A percentile compares a stretch with the other conserved stretches of the same genome.
Evolutionary conservation across 306 rosid species (phyloP).

Genomic region (Adenanthera pavonina): DNA sequence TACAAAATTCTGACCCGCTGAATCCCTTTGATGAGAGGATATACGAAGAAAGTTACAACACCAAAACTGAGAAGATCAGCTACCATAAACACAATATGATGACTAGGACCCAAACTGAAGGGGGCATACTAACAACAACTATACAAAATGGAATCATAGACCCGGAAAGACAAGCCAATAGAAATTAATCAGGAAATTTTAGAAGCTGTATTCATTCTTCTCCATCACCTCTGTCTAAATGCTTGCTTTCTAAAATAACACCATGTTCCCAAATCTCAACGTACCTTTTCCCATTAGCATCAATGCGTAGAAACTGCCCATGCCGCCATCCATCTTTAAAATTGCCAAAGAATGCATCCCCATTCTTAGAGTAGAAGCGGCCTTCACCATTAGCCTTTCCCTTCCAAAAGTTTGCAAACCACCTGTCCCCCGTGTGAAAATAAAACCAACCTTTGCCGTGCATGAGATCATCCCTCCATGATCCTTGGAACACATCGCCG

Average conservation of each 20-base stretch:
- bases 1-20: not conserved
- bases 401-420: slow-evolving; percentile 98
- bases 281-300: slow-evolving; percentile 76
- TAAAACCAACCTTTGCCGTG: slow-evolving; percentile 99
- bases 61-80: not conserved
- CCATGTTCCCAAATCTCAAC: slow-evolving; percentile 79
- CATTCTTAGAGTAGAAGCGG: slow-evolving; percentile 84
- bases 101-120: not conserved
- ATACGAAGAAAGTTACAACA: not conserved
- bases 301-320: slow-evolving; percentile 81
- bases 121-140: not conserved
- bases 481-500: slow-evolving; percentile 96
- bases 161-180: not conserved
- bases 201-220: slow-evolving; percentile 33
- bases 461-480: slow-evolving; percentile 97
- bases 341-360: slow-evolving; percentile 85
- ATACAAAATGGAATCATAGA: slow-evolving; percentile 20
- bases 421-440: slow-evolving; percentile 87
- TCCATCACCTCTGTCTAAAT: slow-evolving; percentile 46
- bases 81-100: not conserved
- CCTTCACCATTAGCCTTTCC: slow-evolving; percentile 98
- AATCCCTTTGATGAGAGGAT: not conserved
- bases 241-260: slow-evolving; percentile 58
- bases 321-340: slow-evolving; percentile 93
- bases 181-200: slow-evolving; percentile 13